Evolutionary conservation across 345 rosid species (phyloP).

Genomic region (Psidium guajava): DNA sequence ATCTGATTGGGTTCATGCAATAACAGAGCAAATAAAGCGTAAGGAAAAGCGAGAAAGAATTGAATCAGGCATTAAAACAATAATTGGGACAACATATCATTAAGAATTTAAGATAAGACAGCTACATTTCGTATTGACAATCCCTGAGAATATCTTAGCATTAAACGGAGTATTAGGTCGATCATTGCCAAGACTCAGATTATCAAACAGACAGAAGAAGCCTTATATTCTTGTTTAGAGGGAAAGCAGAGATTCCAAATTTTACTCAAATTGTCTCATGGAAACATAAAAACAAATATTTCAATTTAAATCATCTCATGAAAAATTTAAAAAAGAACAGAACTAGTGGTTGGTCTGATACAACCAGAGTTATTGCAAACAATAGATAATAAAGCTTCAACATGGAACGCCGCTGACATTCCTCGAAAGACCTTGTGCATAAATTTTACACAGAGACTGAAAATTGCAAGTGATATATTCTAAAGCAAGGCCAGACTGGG

Average conservation of each 20-base stretch:
- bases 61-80: neutral
- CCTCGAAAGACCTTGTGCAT: neutral
- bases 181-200: neutral
- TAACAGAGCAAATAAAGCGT: neutral
- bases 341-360: neutral
- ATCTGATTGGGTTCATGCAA: conserved; percentile 5
- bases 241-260: neutral
- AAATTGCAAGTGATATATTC: neutral
- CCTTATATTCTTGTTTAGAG: neutral
- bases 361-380: neutral
- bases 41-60: neutral
- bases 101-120: neutral
- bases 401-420: neutral
- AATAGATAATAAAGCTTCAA: neutral
- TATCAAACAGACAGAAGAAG: neutral
- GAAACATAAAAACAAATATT: neutral
- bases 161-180: neutral
- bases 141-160: neutral
- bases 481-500: neutral
- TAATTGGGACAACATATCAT: neutral
- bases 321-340: neutral
- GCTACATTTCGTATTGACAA: neutral
- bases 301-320: neutral
- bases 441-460: neutral
- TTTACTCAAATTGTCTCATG: neutral